These are phyloP conservation scores for Lagenaria siceraria DNA, from an alignment of 306 rosid genomes.

Conservation along the genomic window DNA sequence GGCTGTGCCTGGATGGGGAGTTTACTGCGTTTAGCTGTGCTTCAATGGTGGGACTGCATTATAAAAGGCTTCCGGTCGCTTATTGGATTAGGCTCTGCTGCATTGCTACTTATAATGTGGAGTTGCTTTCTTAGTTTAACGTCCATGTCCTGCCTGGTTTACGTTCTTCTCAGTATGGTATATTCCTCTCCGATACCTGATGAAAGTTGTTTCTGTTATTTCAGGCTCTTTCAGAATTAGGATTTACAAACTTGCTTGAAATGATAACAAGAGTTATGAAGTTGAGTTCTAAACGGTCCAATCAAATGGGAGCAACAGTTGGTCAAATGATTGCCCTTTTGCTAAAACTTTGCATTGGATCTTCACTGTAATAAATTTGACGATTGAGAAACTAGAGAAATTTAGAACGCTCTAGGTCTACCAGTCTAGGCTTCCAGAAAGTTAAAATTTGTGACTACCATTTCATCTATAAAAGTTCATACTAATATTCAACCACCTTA, in stretches of 20 bases:
- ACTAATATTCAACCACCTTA: not conserved
- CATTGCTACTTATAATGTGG: slow-evolving; percentile 88
- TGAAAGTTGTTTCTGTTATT: not conserved
- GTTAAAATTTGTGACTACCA: not conserved
- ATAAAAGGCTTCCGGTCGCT: slow-evolving; percentile 67
- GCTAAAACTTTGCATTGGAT: not conserved
- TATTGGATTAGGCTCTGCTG: slow-evolving; percentile 57
- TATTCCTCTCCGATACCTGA: slow-evolving; percentile 5
- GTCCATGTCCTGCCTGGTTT: slow-evolving; percentile 76
- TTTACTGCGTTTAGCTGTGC: slow-evolving; percentile 28
- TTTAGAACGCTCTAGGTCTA: not conserved
- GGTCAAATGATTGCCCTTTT: not conserved
- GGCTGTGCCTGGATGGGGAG: slow-evolving; percentile 48
- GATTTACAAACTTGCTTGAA: not conserved
- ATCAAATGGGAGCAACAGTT: not conserved
- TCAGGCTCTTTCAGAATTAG: not conserved
- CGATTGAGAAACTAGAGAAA: not conserved
- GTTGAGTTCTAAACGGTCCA: not conserved
- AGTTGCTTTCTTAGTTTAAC: slow-evolving; percentile 88
- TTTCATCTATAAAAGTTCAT: not conserved
- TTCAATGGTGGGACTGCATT: slow-evolving; percentile 63
- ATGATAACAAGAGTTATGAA: not conserved
- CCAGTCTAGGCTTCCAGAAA: not conserved
- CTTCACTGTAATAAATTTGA: not conserved
- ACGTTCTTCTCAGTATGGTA: slow-evolving; percentile 89